Evolutionary conservation across 2,329 filamentous ascomycete genomes (phyloP).

Genomic region (Sporothrix luriei): DNA sequence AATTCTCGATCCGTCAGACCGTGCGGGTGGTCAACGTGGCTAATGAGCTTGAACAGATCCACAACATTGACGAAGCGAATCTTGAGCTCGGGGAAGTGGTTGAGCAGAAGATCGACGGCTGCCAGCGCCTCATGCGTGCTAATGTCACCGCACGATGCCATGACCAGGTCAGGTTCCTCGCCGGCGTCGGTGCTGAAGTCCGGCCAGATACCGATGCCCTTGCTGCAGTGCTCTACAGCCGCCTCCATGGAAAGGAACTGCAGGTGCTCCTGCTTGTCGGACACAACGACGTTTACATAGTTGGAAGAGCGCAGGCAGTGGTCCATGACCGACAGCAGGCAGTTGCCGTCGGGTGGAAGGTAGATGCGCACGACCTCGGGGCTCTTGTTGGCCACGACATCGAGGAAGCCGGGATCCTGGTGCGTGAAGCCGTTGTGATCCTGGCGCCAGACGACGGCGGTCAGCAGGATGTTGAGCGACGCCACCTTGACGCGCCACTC

Average conservation of each 20-base stretch:
- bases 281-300: slow-evolving; percentile 80
- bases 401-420: slow-evolving; percentile 73
- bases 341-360: slow-evolving; percentile 78
- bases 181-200: slow-evolving; percentile 72
- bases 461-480: slow-evolving; percentile 78
- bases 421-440: slow-evolving; percentile 85
- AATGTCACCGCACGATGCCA: slow-evolving; percentile 75
- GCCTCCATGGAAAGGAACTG: slow-evolving; percentile 75
- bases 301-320: slow-evolving; percentile 73
- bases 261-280: slow-evolving; percentile 77
- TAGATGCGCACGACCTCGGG: slow-evolving; percentile 81
- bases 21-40: slow-evolving; percentile 70
- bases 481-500: slow-evolving; percentile 74
- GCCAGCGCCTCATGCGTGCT: slow-evolving; percentile 74
- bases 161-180: slow-evolving; percentile 70
- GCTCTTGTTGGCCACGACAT: slow-evolving; percentile 77
- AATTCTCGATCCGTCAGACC: slow-evolving; percentile 69
- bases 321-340: slow-evolving; percentile 72
- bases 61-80: slow-evolving; percentile 80
- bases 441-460: slow-evolving; percentile 77
- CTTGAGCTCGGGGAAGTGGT: slow-evolving; percentile 70
- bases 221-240: slow-evolving; percentile 74
- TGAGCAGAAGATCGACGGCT: slow-evolving; percentile 72
- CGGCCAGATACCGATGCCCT: slow-evolving; percentile 77
- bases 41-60: slow-evolving; percentile 78